Base-by-base conservation (phyloP, 2,329 filamentous ascomycete species). In the Elsinoe necatrix region DNA sequence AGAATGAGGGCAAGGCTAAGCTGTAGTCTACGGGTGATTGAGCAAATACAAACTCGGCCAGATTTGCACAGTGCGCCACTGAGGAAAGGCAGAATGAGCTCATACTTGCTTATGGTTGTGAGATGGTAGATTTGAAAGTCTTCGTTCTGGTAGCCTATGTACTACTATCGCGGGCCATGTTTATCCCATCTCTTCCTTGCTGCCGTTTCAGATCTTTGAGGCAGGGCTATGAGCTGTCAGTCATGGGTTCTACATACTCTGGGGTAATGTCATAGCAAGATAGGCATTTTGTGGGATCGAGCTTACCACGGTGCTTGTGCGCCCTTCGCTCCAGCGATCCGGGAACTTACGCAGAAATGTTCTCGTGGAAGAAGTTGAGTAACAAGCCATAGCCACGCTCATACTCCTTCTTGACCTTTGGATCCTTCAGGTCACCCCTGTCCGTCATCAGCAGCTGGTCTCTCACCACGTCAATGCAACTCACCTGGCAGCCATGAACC, bases 301-400 rank as follows among this genome's bases (percentile, higher is more conserved):
- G 29, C 41, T 45, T 52, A 34, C 31, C 25, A 8, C n/a, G 4
- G 31, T 52, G 48, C 48, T 25, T 18, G 31, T 23, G 16, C 31
- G 6, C 12, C 34, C 11, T 7, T 9, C 20, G 16, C 47, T 12
- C 16, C 34, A 21, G 18, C 11, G 1, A 29, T 21, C 37, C 34
- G 47, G 69, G n/a, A 55, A 68, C 73, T 77, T 69, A 79, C 75
- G 54, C 54, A 56, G 54, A 48, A 25, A 78, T 65, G 63, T 78
- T 67, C 68, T 77, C 72, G 61, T 77, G 75, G 71, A 77, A 79
- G 63, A 75, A 79, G 61, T 77, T 71, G 54, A 79, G 66, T 41
- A 79, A 65, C 37, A 72, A 60, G 65, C 75, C 69, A 61, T 79
- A 79, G 3, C 73, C 76, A 50, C 72, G 70, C 68, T 77, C 72